These are phyloP conservation scores for Fusarium pseudoanthophilum DNA, from an alignment of 2,329 filamentous ascomycete genomes.

Conservation along the genomic window DNA sequence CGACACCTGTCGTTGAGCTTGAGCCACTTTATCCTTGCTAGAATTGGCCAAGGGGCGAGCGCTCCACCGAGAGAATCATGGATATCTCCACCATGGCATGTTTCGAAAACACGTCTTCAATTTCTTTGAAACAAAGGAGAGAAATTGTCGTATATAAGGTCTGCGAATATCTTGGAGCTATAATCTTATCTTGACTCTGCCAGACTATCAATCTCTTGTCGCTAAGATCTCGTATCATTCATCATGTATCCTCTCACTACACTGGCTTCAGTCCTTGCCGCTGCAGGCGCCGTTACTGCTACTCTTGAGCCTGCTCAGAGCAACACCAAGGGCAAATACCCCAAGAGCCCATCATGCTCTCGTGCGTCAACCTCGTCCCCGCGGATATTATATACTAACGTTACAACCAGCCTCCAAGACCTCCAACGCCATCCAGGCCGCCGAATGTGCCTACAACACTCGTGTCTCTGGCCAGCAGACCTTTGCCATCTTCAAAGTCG, in stretches of 20 bases:
- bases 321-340: constrained; percentile 42
- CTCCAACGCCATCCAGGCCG: constrained; percentile 41
- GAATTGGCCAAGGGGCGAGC: constrained; percentile 9
- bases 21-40: constrained; percentile 11
- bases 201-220: neutral
- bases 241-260: constrained; percentile 39
- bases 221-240: neutral
- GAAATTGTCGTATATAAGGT: constrained; percentile 12
- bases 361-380: neutral
- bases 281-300: constrained; percentile 35
- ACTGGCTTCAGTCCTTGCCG: constrained; percentile 34
- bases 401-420: constrained; percentile 29
- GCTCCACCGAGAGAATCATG: neutral
- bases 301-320: constrained; percentile 40
- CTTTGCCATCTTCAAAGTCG: constrained; percentile 40
- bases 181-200: neutral
- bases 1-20: neutral
- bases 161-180: neutral
- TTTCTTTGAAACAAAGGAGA: constrained; percentile 27
- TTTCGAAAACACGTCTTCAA: constrained; percentile 25
- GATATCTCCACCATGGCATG: constrained; percentile 8
- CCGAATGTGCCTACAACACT: constrained; percentile 43
- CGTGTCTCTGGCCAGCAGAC: constrained; percentile 41
- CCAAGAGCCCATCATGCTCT: constrained; percentile 32
- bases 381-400: neutral